Base-by-base conservation (phyloP, 169 alveolate genomes). In the Plasmodium gallinaceum region DNA sequence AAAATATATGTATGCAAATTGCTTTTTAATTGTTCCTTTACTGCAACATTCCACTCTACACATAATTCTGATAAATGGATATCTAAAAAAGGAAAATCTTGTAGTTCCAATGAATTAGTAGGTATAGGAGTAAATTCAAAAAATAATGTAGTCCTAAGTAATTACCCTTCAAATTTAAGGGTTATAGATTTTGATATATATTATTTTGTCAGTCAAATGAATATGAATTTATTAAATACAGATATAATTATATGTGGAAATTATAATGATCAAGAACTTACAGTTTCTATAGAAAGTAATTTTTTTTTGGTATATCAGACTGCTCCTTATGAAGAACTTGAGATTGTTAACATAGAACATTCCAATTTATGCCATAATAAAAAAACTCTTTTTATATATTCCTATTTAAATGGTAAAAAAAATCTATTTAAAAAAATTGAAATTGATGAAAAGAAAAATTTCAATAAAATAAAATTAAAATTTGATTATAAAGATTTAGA, bases 161-260 rank as follows among this genome's bases (percentile, higher is more conserved):
- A 76, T 20, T 32, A 62, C 16, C 52, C 66, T 22, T 76, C 74
- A 6, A 64, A 65, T 22, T 37, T 62, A 83, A 70, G 22, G 42
- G 85, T 43, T 42, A 39, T 83, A 8, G 73, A 70, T 48, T 83
- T 83, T 43, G 39, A 48, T 18, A 42, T 83, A 57, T 69, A 43
- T 37, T 83, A 69, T 62, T 12, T 45, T 7, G 20, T 57, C 16
- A 70, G 51, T 16, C 73, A 69, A 32, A 52, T 68, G 64, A 57
- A 83, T 72, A 57, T 16, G 8, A 68, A 57, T 42, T 22, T 83
- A 52, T 73, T 83, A 24, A 83, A 83, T 70, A 45, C 26, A 37
- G 85, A 83, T 73, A 68, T 83, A 26, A 18, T 60, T 69, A 70
- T 52, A 32, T 83, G 91, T 45, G 91, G 91, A 83, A 83, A 83